These are phyloP conservation scores for Wickerhamiella sorbophila DNA, from an alignment of 805 yeast genomes.

Conservation along the genomic window DNA sequence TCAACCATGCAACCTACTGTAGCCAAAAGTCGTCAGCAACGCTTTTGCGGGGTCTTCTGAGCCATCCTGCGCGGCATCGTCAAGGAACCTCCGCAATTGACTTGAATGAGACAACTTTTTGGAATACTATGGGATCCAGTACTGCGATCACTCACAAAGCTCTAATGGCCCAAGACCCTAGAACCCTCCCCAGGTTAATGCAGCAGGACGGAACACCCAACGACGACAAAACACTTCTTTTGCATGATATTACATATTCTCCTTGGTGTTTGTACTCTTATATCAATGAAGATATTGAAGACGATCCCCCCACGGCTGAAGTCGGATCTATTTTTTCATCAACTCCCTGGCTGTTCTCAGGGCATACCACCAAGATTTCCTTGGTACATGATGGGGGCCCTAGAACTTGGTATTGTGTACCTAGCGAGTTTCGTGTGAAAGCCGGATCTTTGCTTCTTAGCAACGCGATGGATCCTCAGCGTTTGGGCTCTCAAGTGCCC, in stretches of 20 bases:
- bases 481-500: conserved; percentile 29
- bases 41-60: too few species aligned
- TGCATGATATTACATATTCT: background rate
- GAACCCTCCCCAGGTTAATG: too few species aligned
- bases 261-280: background rate
- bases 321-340: conserved; percentile 32
- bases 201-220: too few species aligned
- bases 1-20: too few species aligned
- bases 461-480: conserved; percentile 41
- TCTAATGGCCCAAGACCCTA: too few species aligned
- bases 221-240: background rate
- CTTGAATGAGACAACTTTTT: too few species aligned
- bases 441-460: background rate
- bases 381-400: conserved; percentile 69
- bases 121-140: too few species aligned
- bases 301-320: background rate
- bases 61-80: too few species aligned
- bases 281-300: background rate
- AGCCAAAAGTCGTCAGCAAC: too few species aligned
- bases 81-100: too few species aligned
- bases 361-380: background rate
- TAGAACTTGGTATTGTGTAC: conserved; percentile 79
- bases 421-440: conserved; percentile 44
- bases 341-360: conserved; percentile 39
- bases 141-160: too few species aligned